Evolutionary conservation across 192 early-diverging fungal species (phyloP), one percentile per base, ranked within the genome.

Genomic region (Umbelopsis sp.): DNA sequence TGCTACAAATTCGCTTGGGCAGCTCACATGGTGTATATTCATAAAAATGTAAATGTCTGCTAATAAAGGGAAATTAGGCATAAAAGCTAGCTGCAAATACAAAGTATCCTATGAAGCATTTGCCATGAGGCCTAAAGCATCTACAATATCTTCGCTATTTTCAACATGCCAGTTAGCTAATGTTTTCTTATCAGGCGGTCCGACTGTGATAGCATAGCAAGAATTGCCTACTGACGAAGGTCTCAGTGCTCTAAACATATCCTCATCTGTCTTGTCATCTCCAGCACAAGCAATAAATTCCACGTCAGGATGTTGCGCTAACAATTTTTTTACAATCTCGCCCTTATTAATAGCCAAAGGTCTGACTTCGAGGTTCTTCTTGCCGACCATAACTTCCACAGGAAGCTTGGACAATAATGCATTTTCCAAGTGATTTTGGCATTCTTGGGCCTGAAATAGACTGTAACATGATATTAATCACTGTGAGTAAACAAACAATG

Each of bases 241-340:
- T 49, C 48, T 58, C 5, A 73, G 21, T 23, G 61, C 22, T 12
- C 71, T 48, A 76, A 99, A 98, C 96, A 99, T 98, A 75, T 98
- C 97, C 75, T 98, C 96, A 75, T 99, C 98, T 1, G 98, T 99
- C 80, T 93, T 91, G 85, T 98, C 97, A 75, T 99, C 97, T 25
- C 98, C 98, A n/a, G 92, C 94, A 78, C 98, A 98, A 30, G 95
- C 79, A 1, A 96, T 88, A 78, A 99, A 96, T 46, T 95, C 94
- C 49, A 84, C 87, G 4, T 90, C 88, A 13, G 88, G 86, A 25
- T 89, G 77, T 53, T 78, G 78, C 6, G 73, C 71, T 35, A 95
- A 67, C 46, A 99, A 76, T 9, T 92, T 86, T 82, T 95, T 95
- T 71, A 98, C 96, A 74, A 99, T 97, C 78, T 98, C 95, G 20